Base-by-base conservation (phyloP, 257 asterid genomes). In the Solanum virginianum region DNA sequence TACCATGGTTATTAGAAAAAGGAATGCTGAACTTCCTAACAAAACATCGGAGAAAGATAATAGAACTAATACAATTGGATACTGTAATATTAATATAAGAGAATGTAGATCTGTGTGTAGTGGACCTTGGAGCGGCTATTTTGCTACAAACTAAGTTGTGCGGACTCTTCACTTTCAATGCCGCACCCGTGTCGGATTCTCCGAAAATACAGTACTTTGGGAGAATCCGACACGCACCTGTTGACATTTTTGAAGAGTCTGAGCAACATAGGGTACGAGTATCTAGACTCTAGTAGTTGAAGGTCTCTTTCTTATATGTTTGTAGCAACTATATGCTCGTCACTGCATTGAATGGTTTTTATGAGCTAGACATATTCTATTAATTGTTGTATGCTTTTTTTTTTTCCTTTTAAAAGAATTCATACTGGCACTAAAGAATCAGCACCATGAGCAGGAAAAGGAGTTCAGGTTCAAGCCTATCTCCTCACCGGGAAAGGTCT, bases 401-500 rank as follows among this genome's bases (percentile, higher is more conserved):
- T 71, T 43, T 72, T 6, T n/a, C 12, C 56, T 11, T 72, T 72
- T 43, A 10, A 11, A 41, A 72, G 43, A 75, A 32, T 51, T 51
- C 63, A 51, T 16, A 9, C 10, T 15, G 3, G 45, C 26, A 77
- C 45, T 83, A 54, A 68, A 66, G 68, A n/a, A 39, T 69, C 29
- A 6, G n/a, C 69, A 69, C 81, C 65, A 83, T 75, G 60, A 90
- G 89, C 93, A 94, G 99, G 89, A 95, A 97, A 89, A 82, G 96
- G 57, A 93, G 90, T 55, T 88, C 94, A 11, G 83, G 90, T 74
- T 92, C 98, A 77, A 94, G 94, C 87, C 79, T 90, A 86, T 92
- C 98, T 2, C 95, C 98, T 13, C 95, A 90, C 71, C 90, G 89
- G 83, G 97, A 92, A 80, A 88, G 87, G 87, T 89, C 98, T 16